These are phyloP conservation scores for Plectosphaerella cucumerina DNA, from an alignment of 2,329 filamentous ascomycete species.

Conservation along the genomic window DNA sequence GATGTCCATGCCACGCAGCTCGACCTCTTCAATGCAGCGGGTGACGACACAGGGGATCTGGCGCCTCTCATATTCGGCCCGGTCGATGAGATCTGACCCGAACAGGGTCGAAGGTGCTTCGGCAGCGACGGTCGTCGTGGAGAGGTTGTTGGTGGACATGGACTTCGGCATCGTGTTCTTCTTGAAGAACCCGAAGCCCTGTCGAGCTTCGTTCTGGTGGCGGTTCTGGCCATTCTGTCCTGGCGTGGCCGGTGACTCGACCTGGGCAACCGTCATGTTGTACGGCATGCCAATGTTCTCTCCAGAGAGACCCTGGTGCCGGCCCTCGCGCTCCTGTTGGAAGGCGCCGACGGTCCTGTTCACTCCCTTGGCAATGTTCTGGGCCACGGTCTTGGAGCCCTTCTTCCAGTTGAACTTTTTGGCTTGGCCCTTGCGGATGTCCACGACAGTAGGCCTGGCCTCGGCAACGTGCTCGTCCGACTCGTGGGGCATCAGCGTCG, in stretches of 20 bases:
- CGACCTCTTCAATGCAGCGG: constrained; percentile 94
- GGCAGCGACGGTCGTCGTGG: constrained; percentile 32
- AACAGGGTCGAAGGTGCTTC: constrained; percentile 66
- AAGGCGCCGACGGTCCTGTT: constrained; percentile 83
- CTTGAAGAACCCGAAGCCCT: constrained; percentile 70
- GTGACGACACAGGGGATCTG: constrained; percentile 88
- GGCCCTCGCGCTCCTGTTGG: constrained; percentile 52
- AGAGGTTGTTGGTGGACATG: constrained; percentile 37
- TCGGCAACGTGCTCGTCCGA: constrained; percentile 65
- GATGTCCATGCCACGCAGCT: constrained; percentile 91
- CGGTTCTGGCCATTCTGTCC: constrained; percentile 25
- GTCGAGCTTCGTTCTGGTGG: constrained; percentile 31
- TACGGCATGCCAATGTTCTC: constrained; percentile 69
- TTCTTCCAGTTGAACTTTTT: constrained; percentile 99
- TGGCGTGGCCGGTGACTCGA: constrained; percentile 38
- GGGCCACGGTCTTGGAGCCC: constrained; percentile 87
- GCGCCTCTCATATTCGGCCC: constrained; percentile 82
- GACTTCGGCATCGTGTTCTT: constrained; percentile 50
- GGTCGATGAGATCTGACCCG: constrained; percentile 81
- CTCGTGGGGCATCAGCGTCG: constrained; percentile 57
- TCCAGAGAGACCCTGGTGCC: constrained; percentile 47
- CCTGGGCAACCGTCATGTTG: constrained; percentile 58
- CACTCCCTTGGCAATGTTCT: constrained; percentile 90
- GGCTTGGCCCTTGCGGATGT: constrained; percentile 87
- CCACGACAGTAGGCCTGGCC: constrained; percentile 85